Evolutionary conservation across 306 rosid genomes (phyloP).

Genomic region (Hippophae tibetana): DNA sequence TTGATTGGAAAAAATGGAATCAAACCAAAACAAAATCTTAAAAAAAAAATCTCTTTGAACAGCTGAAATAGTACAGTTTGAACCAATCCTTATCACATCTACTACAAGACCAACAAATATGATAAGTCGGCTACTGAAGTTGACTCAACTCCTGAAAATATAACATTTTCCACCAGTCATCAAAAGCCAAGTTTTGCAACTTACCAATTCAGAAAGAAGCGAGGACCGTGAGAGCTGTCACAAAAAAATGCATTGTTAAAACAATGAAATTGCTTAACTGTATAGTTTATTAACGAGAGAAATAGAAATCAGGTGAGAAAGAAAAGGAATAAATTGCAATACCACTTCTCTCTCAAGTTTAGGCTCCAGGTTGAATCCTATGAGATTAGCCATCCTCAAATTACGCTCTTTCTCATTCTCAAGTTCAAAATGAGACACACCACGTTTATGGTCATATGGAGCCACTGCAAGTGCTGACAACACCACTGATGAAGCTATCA

Average conservation of each 20-base stretch:
- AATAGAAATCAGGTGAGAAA: background rate
- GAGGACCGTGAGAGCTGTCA: conserved; percentile 74
- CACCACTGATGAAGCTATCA: conserved; percentile 94
- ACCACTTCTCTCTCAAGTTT: conserved; percentile 90
- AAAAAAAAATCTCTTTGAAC: too few relatives aligned
- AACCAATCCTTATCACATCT: too few relatives aligned
- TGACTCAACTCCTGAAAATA: too few relatives aligned
- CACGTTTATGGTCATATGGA: conserved; percentile 60
- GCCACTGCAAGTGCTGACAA: conserved; percentile 87
- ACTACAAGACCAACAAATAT: too few relatives aligned
- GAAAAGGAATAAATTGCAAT: conserved; percentile 16
- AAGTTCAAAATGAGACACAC: conserved; percentile 76
- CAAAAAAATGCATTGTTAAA: conserved; percentile 17
- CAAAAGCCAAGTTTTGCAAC: conserved; percentile 13
- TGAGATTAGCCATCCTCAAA: conserved; percentile 81
- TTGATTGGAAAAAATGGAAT: too few relatives aligned
- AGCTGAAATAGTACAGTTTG: too few relatives aligned
- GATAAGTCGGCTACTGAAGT: too few relatives aligned
- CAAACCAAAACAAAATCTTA: too few relatives aligned
- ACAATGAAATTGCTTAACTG: background rate
- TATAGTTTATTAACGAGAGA: conserved; percentile 5
- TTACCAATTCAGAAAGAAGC: conserved; percentile 89
- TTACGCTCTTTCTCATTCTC: conserved; percentile 89
- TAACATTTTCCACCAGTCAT: background rate
- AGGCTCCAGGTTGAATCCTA: conserved; percentile 80